Percentiles rank a stretch among this genome's conserved stretches.
These are phyloP conservation scores for Amanita pallidorosea DNA, from an alignment of 768 basidiomycete species.

Conservation along the genomic window DNA sequence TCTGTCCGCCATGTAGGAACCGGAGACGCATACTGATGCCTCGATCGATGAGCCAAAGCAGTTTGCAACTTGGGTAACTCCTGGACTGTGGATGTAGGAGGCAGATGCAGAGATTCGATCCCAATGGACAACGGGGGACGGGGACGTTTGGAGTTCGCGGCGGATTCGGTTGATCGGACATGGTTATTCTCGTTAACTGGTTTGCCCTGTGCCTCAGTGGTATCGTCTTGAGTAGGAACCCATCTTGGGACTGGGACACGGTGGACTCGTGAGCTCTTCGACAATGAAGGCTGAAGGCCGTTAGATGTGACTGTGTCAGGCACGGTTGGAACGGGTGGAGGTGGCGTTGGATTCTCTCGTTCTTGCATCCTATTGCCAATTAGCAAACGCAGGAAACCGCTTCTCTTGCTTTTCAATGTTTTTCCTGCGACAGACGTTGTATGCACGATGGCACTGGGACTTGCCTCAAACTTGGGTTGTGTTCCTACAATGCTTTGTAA, in stretches of 20 bases:
- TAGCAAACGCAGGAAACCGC: conserved; percentile 73
- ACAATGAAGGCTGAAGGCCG: conserved; percentile 12
- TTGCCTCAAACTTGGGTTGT: conserved; percentile 27
- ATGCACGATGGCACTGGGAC: conserved; percentile 7
- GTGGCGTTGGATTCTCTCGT: conserved; percentile 31
- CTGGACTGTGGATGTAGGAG: background rate
- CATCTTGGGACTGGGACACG: conserved; percentile 30
- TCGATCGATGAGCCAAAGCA: conserved; percentile 11
- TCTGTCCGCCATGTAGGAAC: conserved; percentile 14
- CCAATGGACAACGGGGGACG: conserved; percentile 29
- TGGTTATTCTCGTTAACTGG: background rate
- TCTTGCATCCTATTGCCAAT: conserved; percentile 41
- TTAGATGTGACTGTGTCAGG: conserved; percentile 25
- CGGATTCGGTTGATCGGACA: background rate
- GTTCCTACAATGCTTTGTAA: conserved; percentile 29
- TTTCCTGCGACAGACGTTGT: conserved; percentile 24
- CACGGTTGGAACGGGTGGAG: conserved; percentile 49
- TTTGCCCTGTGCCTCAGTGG: background rate
- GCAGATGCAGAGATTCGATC: conserved; percentile 15
- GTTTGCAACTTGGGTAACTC: conserved; percentile 14
- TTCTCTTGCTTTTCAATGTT: conserved; percentile 64
- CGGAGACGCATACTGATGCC: conserved; percentile 8
- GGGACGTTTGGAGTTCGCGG: background rate
- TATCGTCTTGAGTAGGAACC: background rate
- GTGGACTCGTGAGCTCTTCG: conserved; percentile 17